A percentile compares a stretch with the other conserved stretches of the same genome.
These are phyloP conservation scores for Parathielavia appendiculata DNA, from an alignment of 495 filamentous ascomycete genomes.

Conservation along the genomic window DNA sequence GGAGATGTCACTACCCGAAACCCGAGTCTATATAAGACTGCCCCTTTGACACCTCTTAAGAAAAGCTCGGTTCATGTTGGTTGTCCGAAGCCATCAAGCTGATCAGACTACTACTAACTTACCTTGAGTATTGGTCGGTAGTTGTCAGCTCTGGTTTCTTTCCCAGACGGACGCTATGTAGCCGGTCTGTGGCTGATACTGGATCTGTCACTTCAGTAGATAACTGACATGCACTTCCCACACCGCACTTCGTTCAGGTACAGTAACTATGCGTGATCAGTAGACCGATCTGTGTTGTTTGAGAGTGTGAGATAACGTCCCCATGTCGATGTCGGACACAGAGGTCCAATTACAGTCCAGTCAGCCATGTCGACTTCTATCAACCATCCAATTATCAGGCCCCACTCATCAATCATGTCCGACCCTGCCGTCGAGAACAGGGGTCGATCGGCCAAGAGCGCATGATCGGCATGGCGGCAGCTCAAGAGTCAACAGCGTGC, in stretches of 20 bases:
- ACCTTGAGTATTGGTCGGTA: no score
- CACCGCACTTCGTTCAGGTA: no score
- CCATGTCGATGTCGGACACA: neutral
- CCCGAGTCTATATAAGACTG: neutral
- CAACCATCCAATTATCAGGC: neutral
- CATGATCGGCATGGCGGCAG: constrained; percentile 14
- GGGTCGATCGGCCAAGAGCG: constrained; percentile 12
- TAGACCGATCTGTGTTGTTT: no score
- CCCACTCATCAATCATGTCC: constrained; percentile 6
- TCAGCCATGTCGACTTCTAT: neutral
- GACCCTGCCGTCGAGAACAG: constrained; percentile 1
- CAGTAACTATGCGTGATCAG: no score
- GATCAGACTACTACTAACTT: neutral
- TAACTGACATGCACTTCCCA: no score
- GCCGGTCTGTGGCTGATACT: no score
- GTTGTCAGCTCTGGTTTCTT: no score
- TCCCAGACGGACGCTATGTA: no score
- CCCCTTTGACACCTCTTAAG: neutral
- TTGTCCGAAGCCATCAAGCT: neutral
- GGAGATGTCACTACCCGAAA: neutral
- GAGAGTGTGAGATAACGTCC: neutral
- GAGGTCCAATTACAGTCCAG: neutral
- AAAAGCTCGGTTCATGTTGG: neutral
- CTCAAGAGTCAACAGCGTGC: neutral
- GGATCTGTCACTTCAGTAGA: no score